Evolutionary conservation across 331 rosid species (phyloP).

Genomic region (Pyracantha coccinea): DNA sequence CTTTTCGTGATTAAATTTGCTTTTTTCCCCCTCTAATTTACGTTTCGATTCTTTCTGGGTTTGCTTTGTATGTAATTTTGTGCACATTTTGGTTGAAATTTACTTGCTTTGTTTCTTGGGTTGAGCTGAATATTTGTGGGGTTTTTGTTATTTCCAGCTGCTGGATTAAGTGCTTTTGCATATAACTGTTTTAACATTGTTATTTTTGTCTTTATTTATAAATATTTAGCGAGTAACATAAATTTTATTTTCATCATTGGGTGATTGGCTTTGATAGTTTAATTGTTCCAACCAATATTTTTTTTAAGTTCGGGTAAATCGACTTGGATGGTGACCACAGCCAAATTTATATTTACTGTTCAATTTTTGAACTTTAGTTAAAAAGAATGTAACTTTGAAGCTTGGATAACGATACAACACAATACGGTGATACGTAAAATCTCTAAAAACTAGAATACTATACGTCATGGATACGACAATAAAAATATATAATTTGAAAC

Average conservation of each 20-base stretch:
- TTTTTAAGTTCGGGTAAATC: not conserved
- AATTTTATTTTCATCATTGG: not conserved
- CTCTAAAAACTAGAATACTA: too few relatives aligned
- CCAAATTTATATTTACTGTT: not conserved
- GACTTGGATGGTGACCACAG: not conserved
- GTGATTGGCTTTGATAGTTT: not conserved
- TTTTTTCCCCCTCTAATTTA: not conserved
- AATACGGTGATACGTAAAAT: too few relatives aligned
- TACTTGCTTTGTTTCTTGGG: not conserved
- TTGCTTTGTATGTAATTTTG: not conserved
- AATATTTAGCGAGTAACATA: not conserved
- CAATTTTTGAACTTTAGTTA: not conserved
- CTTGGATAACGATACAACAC: too few relatives aligned
- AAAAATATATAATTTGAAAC: too few relatives aligned
- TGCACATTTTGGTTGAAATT: not conserved
- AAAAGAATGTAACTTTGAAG: not conserved
- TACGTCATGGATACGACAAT: too few relatives aligned
- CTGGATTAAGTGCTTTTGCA: not conserved
- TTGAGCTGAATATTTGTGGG: not conserved
- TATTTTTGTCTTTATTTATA: not conserved
- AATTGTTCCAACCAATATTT: not conserved
- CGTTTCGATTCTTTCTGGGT: not conserved
- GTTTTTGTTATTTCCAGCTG: not conserved
- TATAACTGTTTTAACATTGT: not conserved
- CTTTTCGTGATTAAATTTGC: not conserved